phyloP scores from a whole-genome alignment of 306 rosid genomes.

The Hylodesmum podocarpum region DNA sequence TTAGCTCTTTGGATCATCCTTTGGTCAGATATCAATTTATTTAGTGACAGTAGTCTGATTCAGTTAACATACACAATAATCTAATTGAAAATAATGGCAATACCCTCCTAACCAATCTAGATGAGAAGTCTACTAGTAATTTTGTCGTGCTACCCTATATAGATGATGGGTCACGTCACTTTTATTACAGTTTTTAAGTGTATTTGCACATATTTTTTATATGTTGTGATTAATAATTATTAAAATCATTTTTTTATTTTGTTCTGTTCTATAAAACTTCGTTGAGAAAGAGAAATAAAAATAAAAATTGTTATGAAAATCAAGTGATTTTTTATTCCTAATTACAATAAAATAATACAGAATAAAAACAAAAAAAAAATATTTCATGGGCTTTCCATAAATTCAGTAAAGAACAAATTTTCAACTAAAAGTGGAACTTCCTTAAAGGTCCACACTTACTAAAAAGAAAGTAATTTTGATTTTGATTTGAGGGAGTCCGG shows the following conservation, averaged over 20 bases:
- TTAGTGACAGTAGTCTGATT: neutral
- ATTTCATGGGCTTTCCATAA: neutral
- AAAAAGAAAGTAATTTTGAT: too few relatives aligned
- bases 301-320: too few relatives aligned
- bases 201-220: neutral
- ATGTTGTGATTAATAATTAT: too few relatives aligned
- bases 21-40: neutral
- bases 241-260: too few relatives aligned
- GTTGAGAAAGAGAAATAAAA: neutral
- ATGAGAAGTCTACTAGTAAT: slow-evolving; percentile 16
- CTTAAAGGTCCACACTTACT: too few relatives aligned
- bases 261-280: neutral
- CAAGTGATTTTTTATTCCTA: neutral
- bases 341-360: too few relatives aligned
- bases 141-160: neutral
- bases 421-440: neutral
- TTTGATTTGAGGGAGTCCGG: too few relatives aligned
- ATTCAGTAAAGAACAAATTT: neutral
- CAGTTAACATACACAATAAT: neutral
- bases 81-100: neutral
- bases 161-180: slow-evolving; percentile 26
- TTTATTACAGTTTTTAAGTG: neutral
- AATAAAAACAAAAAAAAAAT: neutral
- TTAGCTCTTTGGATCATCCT: neutral
- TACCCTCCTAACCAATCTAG: slow-evolving; percentile 3